Evolutionary conservation across 2,329 filamentous ascomycete species (phyloP).

Genomic region (Golovinomyces cichoracearum): DNA sequence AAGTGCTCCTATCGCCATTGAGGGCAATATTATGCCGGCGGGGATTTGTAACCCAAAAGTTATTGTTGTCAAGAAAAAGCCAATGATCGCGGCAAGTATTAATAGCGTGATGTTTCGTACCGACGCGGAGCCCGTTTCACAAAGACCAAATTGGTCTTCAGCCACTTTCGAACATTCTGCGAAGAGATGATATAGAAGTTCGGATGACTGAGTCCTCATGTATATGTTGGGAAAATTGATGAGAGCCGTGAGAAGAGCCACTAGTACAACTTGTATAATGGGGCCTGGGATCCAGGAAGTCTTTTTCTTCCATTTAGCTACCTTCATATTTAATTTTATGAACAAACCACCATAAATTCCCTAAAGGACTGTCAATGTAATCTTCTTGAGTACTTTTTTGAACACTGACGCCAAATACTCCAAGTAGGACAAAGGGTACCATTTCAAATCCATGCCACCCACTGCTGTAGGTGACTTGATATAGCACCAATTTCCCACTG

Average conservation of each 20-base stretch:
- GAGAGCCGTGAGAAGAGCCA: constrained; percentile 58
- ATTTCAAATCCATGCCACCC: constrained; percentile 91
- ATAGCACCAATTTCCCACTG: constrained; percentile 82
- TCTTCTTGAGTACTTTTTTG: background rate
- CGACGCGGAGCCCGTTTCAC: constrained; percentile 34
- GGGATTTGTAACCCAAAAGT: constrained; percentile 97
- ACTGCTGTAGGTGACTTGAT: constrained; percentile 77
- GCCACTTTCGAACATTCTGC: constrained; percentile 54
- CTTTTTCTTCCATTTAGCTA: constrained; percentile 56
- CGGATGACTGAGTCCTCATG: constrained; percentile 76
- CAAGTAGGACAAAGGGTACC: constrained; percentile 62
- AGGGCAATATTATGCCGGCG: constrained; percentile 90
- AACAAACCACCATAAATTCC: constrained; percentile 69
- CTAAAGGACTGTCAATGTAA: background rate
- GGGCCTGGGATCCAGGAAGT: constrained; percentile 40
- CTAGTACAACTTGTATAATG: constrained; percentile 49
- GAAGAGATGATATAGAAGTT: constrained; percentile 78
- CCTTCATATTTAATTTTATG: constrained; percentile 75
- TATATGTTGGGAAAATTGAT: constrained; percentile 93
- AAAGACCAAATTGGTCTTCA: constrained; percentile 74
- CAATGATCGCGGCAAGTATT: constrained; percentile 50
- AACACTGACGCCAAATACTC: constrained; percentile 41
- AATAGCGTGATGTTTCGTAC: constrained; percentile 46
- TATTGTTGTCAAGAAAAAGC: constrained; percentile 68
- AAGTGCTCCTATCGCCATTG: constrained; percentile 86